Conservation (phyloP, 768 basidiomycete species). For the Russula vinacea region DNA sequence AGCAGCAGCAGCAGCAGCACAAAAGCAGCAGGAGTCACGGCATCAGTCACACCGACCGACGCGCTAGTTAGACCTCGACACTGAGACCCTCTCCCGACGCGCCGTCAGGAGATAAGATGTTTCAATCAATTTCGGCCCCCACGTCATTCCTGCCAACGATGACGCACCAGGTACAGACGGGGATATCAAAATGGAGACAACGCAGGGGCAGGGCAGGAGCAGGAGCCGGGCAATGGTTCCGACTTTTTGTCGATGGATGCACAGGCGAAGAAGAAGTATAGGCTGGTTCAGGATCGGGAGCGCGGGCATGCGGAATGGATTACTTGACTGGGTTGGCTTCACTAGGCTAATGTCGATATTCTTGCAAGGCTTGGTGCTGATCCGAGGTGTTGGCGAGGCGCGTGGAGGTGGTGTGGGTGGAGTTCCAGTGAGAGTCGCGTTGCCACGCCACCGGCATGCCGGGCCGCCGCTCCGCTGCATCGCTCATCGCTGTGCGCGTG, state of each 20-base stretch:
- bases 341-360: no score
- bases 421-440: no score
- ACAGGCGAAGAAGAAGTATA: constrained; percentile 54
- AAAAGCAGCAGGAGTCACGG: no score
- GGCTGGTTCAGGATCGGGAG: constrained; percentile 59
- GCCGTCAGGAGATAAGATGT: constrained; percentile 42
- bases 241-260: constrained; percentile 52
- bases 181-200: constrained; percentile 26
- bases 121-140: constrained; percentile 56
- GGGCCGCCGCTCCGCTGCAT: no score
- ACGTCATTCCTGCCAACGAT: constrained; percentile 34
- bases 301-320: constrained; percentile 61
- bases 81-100: constrained; percentile 35
- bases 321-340: constrained; percentile 47
- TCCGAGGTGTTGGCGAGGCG: no score
- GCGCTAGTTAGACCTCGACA: constrained; percentile 65
- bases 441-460: no score
- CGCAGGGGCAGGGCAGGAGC: no score
- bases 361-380: no score
- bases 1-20: no score
- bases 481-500: no score
- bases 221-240: constrained; percentile 2
- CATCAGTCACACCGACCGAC: constrained; percentile 44
- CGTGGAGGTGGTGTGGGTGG: no score
- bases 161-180: no score